These are phyloP conservation scores for Trichoderma erinaceum DNA, from an alignment of 495 filamentous ascomycete species.

Conservation along the genomic window DNA sequence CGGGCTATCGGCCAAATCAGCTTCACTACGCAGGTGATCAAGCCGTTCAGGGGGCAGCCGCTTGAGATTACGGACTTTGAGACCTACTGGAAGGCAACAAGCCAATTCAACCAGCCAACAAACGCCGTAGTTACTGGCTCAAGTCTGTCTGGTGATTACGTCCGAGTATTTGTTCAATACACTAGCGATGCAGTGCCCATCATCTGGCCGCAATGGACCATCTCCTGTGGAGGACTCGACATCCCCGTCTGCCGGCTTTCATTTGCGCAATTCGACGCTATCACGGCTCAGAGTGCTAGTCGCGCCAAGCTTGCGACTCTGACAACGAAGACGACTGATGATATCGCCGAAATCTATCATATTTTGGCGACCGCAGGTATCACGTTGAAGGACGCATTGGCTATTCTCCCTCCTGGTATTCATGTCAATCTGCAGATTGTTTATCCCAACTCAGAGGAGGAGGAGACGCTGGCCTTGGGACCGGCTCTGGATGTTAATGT, in stretches of 20 bases:
- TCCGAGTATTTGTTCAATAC: slow-evolving; percentile 83
- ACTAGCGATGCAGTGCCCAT: slow-evolving; percentile 84
- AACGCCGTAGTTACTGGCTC: slow-evolving; percentile 89
- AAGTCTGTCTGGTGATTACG: slow-evolving; percentile 87
- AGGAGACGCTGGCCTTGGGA: slow-evolving; percentile 57
- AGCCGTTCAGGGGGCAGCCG: slow-evolving; percentile 88
- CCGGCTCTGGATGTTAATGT: slow-evolving; percentile 77
- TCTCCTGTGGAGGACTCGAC: slow-evolving; percentile 71
- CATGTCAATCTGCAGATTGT: slow-evolving; percentile 83
- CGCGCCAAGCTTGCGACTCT: slow-evolving; percentile 43
- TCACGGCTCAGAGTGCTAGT: slow-evolving; percentile 50
- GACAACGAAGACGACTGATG: slow-evolving; percentile 37
- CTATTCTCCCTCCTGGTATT: slow-evolving; percentile 64
- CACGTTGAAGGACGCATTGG: slow-evolving; percentile 67
- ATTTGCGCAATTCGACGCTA: slow-evolving; percentile 61
- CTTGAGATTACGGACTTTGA: slow-evolving; percentile 96
- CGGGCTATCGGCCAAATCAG: slow-evolving; percentile 91
- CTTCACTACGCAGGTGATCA: slow-evolving; percentile 93
- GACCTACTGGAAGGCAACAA: slow-evolving; percentile 98
- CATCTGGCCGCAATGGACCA: slow-evolving; percentile 74
- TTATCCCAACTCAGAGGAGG: slow-evolving; percentile 70
- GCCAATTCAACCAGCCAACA: slow-evolving; percentile 74
- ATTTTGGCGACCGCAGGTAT: slow-evolving; percentile 67
- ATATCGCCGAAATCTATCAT: slow-evolving; percentile 60
- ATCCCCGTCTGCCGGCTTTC: slow-evolving; percentile 72